phyloP scores from a whole-genome alignment of 208 protist genomes.

The Leishmania mexicana region DNA sequence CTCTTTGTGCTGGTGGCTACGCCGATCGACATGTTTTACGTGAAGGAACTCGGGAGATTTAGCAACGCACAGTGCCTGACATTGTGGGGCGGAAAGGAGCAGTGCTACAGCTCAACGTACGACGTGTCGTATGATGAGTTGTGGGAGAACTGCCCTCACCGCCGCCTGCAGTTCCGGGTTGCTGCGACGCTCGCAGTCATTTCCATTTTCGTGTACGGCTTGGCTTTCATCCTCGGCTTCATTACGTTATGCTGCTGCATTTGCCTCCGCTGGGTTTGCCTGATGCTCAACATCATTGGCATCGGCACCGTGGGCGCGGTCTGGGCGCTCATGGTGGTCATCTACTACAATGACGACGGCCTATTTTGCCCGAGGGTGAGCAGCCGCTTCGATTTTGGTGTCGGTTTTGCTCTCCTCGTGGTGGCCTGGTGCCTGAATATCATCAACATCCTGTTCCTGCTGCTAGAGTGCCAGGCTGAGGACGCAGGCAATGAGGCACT shows the following conservation, averaged over 20 bases:
- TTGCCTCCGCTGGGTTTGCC: conserved; percentile 38
- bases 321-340: conserved; percentile 41
- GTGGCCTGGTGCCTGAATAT: conserved; percentile 40
- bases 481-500: no score
- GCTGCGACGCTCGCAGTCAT: conserved; percentile 34
- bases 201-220: background rate
- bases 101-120: conserved; percentile 22
- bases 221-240: conserved; percentile 26
- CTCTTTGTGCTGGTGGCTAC: conserved; percentile 56
- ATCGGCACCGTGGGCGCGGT: conserved; percentile 21
- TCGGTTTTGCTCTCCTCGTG: conserved; percentile 37
- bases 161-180: conserved; percentile 32
- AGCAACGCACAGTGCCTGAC: background rate
- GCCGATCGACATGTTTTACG: conserved; percentile 56
- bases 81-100: background rate
- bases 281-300: conserved; percentile 36
- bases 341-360: conserved; percentile 15
- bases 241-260: conserved; percentile 46
- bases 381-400: no score
- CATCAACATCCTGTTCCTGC: conserved; percentile 38
- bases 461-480: conserved; percentile 2
- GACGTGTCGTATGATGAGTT: no score
- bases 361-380: no score
- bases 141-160: no score
- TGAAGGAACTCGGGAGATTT: background rate